These are phyloP conservation scores for Discostella pseudostelligera DNA, from an alignment of 108 stramenopile genomes.

Conservation along the genomic window DNA sequence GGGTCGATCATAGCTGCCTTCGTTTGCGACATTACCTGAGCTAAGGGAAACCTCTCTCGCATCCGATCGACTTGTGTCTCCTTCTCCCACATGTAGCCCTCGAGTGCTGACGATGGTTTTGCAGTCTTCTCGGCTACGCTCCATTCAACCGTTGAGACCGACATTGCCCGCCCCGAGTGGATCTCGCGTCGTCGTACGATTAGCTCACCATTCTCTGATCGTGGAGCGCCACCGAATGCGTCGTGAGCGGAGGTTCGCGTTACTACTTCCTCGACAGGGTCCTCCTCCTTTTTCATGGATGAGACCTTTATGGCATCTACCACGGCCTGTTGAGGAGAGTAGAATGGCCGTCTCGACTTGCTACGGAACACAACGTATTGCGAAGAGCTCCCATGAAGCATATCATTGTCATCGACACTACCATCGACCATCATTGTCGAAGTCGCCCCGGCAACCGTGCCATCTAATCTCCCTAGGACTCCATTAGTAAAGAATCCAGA, in stretches of 20 bases:
- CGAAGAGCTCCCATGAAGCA: conserved; percentile 70
- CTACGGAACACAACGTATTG: conserved; percentile 72
- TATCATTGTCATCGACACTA: conserved; percentile 25
- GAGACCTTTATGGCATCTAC: conserved; percentile 35
- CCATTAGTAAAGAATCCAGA: conserved; percentile 82
- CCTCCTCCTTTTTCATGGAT: conserved; percentile 37
- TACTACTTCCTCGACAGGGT: too few species aligned
- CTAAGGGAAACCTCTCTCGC: conserved; percentile 77
- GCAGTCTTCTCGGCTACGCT: conserved; percentile 85
- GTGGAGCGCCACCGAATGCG: conserved; percentile 51
- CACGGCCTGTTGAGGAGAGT: conserved; percentile 44
- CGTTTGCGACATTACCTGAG: conserved; percentile 72
- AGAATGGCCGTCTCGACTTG: conserved; percentile 68
- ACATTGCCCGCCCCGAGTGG: conserved; percentile 79
- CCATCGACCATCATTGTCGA: not conserved
- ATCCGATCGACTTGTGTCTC: conserved; percentile 85
- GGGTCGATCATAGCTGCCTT: conserved; percentile 59
- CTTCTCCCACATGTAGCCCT: conserved; percentile 91
- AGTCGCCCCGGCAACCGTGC: conserved; percentile 25
- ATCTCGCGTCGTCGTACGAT: conserved; percentile 76
- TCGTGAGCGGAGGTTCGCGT: too few species aligned
- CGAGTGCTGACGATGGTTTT: conserved; percentile 66
- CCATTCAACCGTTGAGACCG: conserved; percentile 85
- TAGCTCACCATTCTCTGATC: conserved; percentile 72
- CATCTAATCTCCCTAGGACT: conserved; percentile 64